phyloP scores from a whole-genome alignment of 2,329 filamentous ascomycete species.

The Arthrobotrys sphaeroides region DNA sequence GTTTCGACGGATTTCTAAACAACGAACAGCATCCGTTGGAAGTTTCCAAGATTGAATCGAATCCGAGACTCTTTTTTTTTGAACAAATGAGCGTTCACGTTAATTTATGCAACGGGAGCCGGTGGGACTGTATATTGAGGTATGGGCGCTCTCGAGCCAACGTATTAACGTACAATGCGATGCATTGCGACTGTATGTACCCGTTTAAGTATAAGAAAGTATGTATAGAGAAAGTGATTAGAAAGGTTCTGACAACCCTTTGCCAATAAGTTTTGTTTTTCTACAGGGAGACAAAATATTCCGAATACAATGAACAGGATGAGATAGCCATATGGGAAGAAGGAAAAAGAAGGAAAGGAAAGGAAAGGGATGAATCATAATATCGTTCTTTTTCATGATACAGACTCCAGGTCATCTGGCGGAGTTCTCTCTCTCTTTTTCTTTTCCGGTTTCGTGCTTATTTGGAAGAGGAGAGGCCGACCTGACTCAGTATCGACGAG shows the following conservation, averaged over 20 bases:
- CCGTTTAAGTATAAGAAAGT: background rate
- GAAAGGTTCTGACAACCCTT: slow-evolving; percentile 25
- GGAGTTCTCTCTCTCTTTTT: background rate
- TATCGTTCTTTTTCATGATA: slow-evolving; percentile 34
- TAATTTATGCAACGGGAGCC: background rate
- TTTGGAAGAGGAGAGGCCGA: slow-evolving; percentile 54
- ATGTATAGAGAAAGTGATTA: slow-evolving; percentile 49
- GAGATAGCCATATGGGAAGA: slow-evolving; percentile 17
- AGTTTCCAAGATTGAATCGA: background rate
- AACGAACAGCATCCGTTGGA: no score
- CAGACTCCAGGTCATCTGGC: background rate
- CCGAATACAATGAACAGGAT: slow-evolving; percentile 47
- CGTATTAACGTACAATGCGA: background rate
- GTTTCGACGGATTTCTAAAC: background rate
- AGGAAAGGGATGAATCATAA: no score
- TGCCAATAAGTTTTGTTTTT: slow-evolving; percentile 33
- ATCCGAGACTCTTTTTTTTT: no score
- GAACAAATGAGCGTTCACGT: background rate
- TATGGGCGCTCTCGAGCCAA: background rate
- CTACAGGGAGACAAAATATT: slow-evolving; percentile 44
- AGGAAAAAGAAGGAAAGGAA: no score
- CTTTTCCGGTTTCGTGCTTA: slow-evolving; percentile 2
- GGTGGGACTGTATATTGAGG: background rate
- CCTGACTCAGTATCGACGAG: slow-evolving; percentile 54
- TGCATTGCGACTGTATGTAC: background rate